Base-by-base conservation (phyloP, 371 early-diverging fungal species). In the Mucor ambiguus region DNA sequence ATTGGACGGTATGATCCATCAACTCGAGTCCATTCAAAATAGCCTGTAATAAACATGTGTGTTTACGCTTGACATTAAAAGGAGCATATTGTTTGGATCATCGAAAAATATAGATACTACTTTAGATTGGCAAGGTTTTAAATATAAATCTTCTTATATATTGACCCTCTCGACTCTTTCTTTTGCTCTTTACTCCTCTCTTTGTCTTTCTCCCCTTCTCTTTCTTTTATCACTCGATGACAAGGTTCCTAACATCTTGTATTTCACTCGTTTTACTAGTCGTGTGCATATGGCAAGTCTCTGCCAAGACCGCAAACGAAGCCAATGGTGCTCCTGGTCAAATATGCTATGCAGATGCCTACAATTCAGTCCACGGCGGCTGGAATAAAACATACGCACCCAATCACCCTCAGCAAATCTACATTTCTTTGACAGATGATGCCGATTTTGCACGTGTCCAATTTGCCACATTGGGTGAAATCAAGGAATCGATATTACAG, bases 361-460 rank as follows among this genome's bases (percentile, higher is more conserved):
- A 72, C 37, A 72, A 72, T 37, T 33, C 22, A 10, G 41, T 64
- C 2, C 65, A 55, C 12, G 38, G 58, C 4, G 55, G 58, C 29
- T 72, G 72, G 72, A 72, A 72, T 20, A 61, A 26, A 10, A 57
- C 72, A 16, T 80, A 80, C 30, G 65, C 49, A 10, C 8, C 64
- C 4, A 28, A 60, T n/a, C 78, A 80, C 18, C 80, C 82, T 20
- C 82, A 82, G 61, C 82, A 82, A 56, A 63, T 82, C 38, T 75
- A 76, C 52, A 57, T 78, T 10, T 78, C 80, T 22, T 60, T 76
- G 64, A 66, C 63, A 22, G 67, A 70, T 46, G 77, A 82, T 24
- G 58, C 75, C 18, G 58, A 76, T 35, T 73, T 63, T 63, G 73
- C 73, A n/a, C 76, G 70, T 41, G 68, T 82, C 7, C 72, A 80